These are phyloP conservation scores for Yarrowia bubula DNA, from an alignment of 805 yeast species.

Conservation along the genomic window DNA sequence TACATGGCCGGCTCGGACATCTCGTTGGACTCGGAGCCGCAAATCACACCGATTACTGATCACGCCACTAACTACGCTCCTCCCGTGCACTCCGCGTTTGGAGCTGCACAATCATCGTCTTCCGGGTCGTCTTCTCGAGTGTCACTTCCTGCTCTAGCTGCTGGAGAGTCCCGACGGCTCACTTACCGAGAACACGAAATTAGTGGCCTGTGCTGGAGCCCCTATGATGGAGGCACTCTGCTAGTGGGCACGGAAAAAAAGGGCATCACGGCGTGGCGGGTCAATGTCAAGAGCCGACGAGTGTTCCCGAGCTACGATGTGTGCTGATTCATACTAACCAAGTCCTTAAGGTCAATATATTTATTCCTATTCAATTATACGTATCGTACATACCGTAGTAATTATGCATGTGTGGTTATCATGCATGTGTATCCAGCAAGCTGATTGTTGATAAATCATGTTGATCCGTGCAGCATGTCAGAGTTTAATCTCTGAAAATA, in stretches of 20 bases:
- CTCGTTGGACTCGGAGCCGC: constrained; percentile 23
- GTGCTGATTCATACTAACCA: constrained; percentile 26
- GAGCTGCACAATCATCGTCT: neutral
- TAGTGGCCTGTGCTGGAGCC: constrained; percentile 61
- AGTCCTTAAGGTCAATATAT: neutral
- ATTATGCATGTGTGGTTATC: neutral
- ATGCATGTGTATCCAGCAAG: neutral
- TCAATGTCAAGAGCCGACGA: constrained; percentile 44
- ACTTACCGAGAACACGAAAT: constrained; percentile 47
- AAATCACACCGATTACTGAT: constrained; percentile 20
- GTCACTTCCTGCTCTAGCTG: constrained; percentile 6
- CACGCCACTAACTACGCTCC: constrained; percentile 13
- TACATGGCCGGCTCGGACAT: constrained; percentile 24
- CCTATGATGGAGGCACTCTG: constrained; percentile 51
- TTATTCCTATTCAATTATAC: neutral
- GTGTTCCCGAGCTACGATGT: constrained; percentile 35
- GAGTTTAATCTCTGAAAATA: neutral
- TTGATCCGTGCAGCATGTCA: neutral
- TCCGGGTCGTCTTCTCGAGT: constrained; percentile 14
- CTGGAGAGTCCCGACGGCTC: neutral
- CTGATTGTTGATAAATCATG: neutral
- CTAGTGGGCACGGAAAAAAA: constrained; percentile 58
- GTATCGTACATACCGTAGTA: neutral
- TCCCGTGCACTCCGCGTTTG: constrained; percentile 5
- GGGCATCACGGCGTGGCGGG: constrained; percentile 68